These are phyloP conservation scores for Blastobotrys americana DNA, from an alignment of 805 yeast species.

Conservation along the genomic window DNA sequence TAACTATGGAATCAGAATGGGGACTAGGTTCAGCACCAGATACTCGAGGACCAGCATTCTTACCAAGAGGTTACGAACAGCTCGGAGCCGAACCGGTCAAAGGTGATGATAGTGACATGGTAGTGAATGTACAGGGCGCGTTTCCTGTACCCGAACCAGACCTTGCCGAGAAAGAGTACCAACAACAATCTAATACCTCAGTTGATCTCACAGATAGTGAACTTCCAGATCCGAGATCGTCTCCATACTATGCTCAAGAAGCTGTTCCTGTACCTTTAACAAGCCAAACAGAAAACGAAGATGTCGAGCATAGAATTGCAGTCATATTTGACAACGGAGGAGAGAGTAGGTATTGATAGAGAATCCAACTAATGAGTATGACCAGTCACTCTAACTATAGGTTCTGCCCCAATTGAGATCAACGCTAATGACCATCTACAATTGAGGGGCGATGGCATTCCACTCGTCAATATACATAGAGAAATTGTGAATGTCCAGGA, in stretches of 20 bases:
- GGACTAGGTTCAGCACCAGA: conserved; percentile 47
- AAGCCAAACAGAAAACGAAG: too few relatives aligned
- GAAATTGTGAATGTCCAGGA: neutral
- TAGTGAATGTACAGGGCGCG: neutral
- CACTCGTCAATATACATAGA: neutral
- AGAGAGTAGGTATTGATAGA: neutral
- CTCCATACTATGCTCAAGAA: neutral
- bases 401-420: neutral
- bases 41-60: conserved; percentile 47
- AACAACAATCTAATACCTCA: too few relatives aligned
- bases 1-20: conserved; percentile 65
- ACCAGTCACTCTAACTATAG: neutral
- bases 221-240: neutral
- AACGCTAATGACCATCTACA: neutral
- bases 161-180: neutral
- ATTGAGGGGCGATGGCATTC: neutral
- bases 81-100: too few relatives aligned
- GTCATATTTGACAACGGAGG: neutral
- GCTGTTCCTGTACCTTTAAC: neutral
- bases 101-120: conserved; percentile 5
- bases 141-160: neutral
- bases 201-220: neutral
- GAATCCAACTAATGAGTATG: too few relatives aligned
- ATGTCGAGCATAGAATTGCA: neutral
- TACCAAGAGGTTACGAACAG: too few relatives aligned